A percentile compares a stretch with the other conserved stretches of the same genome.
These are phyloP conservation scores for Amanita phalloides DNA, from an alignment of 768 basidiomycete genomes.

Conservation along the genomic window DNA sequence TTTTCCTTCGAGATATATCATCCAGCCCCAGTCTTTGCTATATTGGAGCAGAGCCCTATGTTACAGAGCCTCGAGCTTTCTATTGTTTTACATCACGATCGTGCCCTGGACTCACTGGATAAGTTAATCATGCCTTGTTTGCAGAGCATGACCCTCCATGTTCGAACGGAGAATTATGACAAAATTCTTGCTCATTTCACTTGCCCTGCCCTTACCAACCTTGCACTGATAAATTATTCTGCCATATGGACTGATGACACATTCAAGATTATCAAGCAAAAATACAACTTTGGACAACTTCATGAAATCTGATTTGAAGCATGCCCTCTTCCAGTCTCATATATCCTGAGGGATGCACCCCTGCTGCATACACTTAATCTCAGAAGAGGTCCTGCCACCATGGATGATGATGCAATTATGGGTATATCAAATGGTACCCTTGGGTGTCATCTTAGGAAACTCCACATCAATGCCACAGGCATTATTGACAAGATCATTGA, in stretches of 20 bases:
- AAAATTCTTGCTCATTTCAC: neutral
- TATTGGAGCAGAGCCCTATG: neutral
- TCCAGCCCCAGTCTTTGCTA: neutral
- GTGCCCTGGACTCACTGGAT: too few species aligned
- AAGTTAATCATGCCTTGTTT: neutral
- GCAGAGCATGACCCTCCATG: neutral
- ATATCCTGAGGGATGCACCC: neutral
- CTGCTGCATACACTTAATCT: neutral
- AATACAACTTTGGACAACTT: neutral
- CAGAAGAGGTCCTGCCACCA: neutral
- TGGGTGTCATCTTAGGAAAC: neutral
- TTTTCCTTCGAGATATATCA: neutral
- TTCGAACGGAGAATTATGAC: neutral
- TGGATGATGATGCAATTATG: neutral
- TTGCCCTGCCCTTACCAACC: neutral
- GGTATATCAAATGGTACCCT: neutral
- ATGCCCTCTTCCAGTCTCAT: neutral
- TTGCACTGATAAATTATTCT: neutral
- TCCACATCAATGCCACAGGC: neutral
- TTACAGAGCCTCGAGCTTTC: too few species aligned
- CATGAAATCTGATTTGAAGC: too few species aligned
- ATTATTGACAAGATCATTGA: neutral
- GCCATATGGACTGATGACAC: neutral
- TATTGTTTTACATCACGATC: too few species aligned
- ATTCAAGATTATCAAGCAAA: neutral